A percentile compares a stretch with the other conserved stretches of the same genome.
Conservation (phyloP, 1,139 yeast genomes). For the Magnusiomyces clavatus region DNA sequence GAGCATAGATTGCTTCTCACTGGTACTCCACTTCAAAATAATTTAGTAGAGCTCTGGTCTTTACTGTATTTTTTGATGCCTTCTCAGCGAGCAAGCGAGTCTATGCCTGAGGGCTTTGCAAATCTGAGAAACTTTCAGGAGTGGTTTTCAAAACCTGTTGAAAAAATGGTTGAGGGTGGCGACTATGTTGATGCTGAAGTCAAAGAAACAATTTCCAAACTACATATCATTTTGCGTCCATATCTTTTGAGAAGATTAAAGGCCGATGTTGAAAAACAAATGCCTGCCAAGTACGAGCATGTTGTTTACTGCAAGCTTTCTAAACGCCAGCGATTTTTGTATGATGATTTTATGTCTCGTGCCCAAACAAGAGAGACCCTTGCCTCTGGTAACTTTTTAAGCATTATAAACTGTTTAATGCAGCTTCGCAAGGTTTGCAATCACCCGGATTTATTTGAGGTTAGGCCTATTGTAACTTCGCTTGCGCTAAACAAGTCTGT, state of each 20-base stretch:
- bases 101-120: constrained; percentile 93
- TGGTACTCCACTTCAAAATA: constrained; percentile 93
- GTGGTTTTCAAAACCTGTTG: constrained; percentile 98
- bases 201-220: constrained; percentile 70
- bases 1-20: constrained; percentile 81
- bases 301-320: constrained; percentile 86
- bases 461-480: constrained; percentile 88
- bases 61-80: constrained; percentile 93
- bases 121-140: constrained; percentile 92
- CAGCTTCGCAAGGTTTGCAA: constrained; percentile 95
- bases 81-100: constrained; percentile 54
- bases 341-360: constrained; percentile 96
- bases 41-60: constrained; percentile 91
- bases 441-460: constrained; percentile 95
- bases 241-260: constrained; percentile 84
- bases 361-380: constrained; percentile 92
- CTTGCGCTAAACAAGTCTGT: constrained; percentile 67
- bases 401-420: constrained; percentile 96
- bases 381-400: constrained; percentile 89
- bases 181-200: constrained; percentile 62
- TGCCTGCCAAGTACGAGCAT: constrained; percentile 98
- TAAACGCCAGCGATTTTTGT: constrained; percentile 81
- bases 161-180: constrained; percentile 74
- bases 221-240: constrained; percentile 92
- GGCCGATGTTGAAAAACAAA: constrained; percentile 95